A percentile compares a stretch with the other conserved stretches of the same genome.
Evolutionary conservation across 129 eudicot genomes (phyloP).

Genomic region (Logfia minima): DNA sequence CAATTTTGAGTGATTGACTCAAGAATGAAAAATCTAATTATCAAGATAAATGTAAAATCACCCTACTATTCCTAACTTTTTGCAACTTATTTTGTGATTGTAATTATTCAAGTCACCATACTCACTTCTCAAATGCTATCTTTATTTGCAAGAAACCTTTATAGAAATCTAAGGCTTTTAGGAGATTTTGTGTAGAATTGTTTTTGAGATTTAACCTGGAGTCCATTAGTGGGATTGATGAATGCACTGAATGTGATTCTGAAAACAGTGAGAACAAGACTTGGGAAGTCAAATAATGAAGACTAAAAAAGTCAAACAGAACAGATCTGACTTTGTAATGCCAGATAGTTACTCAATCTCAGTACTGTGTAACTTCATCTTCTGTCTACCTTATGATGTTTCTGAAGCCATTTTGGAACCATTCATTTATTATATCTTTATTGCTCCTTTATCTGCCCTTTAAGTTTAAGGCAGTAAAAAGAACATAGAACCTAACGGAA

Average conservation of each 20-base stretch:
- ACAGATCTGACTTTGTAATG: background rate
- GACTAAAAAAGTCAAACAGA: background rate
- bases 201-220: background rate
- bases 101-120: background rate
- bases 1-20: too few species aligned
- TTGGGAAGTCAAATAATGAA: background rate
- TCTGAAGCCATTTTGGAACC: slow-evolving; percentile 2
- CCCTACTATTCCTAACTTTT: background rate
- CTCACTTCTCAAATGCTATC: background rate
- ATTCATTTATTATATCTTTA: background rate
- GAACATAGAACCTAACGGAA: background rate
- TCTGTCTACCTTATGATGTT: background rate
- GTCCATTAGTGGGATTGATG: background rate
- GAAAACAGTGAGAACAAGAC: background rate
- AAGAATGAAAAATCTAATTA: background rate
- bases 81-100: background rate
- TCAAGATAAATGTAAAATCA: background rate
- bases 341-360: background rate
- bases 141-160: background rate
- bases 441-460: background rate
- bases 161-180: background rate
- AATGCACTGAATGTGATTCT: background rate
- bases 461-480: background rate
- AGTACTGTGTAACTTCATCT: background rate
- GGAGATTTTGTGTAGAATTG: background rate